phyloP scores from a whole-genome alignment of 345 rosid species.

The Brassica napus region Da-Ae NC_063437.1:18826001-18826500 shows the following conservation, averaged over 20 bases:
- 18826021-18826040: constrained; percentile 88
- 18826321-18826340: constrained; percentile 55
- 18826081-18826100: constrained; percentile 67
- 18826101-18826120: constrained; percentile 65
- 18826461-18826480: no score
- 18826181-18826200: not conserved
- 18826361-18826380: constrained; percentile 65
- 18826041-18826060: constrained; percentile 80
- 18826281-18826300: constrained; percentile 75
- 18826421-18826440: not conserved
- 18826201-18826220: constrained; percentile 2
- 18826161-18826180: not conserved
- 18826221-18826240: constrained; percentile 66
- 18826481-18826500: no score
- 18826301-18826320: constrained; percentile 50
- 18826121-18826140: constrained; percentile 76
- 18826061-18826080: constrained; percentile 69
- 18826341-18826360: constrained; percentile 44
- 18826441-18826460: no score
- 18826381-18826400: constrained; percentile 52
- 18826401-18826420: not conserved
- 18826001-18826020: constrained; percentile 85
- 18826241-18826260: constrained; percentile 52
- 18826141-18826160: not conserved
- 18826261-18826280: constrained; percentile 66